Percentiles rank a stretch among this genome's conserved stretches.
Evolutionary conservation across 2,329 filamentous ascomycete species (phyloP).

Genomic region (Elsinoe necatrix): DNA sequence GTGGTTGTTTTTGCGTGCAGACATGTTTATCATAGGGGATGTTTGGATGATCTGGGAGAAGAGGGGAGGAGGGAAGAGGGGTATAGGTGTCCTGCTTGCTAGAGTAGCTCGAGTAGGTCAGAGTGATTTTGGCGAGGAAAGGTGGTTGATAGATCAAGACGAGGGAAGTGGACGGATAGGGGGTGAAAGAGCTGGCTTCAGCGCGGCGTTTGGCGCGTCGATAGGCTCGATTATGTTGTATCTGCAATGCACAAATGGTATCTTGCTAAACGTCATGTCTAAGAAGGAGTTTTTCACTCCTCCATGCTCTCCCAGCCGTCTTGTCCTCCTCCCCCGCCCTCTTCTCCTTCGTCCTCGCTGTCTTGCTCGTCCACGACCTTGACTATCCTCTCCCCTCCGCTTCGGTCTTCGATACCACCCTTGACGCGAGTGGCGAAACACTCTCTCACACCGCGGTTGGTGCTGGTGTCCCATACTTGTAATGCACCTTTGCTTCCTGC

Average conservation of each 20-base stretch:
- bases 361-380: constrained; percentile 13
- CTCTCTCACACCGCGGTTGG: constrained; percentile 76
- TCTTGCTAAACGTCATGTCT: constrained; percentile 2
- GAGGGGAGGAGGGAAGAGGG: constrained; percentile 19
- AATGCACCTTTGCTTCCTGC: constrained; percentile 89
- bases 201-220: not conserved
- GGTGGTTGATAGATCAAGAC: not conserved
- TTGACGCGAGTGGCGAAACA: constrained; percentile 68
- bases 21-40: constrained; percentile 62
- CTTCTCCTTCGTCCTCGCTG: constrained; percentile 12
- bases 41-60: constrained; percentile 45
- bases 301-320: constrained; percentile 16
- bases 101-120: not conserved
- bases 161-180: not conserved
- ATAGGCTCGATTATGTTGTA: not conserved
- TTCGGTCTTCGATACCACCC: constrained; percentile 41
- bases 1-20: constrained; percentile 61
- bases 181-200: not conserved
- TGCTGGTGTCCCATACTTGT: constrained; percentile 94
- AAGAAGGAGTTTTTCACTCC: not conserved
- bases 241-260: constrained; percentile 11
- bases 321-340: not conserved
- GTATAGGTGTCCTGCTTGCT: constrained; percentile 30
- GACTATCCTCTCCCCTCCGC: constrained; percentile 66
- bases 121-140: not conserved